Percentiles rank a stretch among this genome's conserved stretches.
These are phyloP conservation scores for Xylariaceae sp. DNA, from an alignment of 2,329 filamentous ascomycete genomes.

Conservation along the genomic window DNA sequence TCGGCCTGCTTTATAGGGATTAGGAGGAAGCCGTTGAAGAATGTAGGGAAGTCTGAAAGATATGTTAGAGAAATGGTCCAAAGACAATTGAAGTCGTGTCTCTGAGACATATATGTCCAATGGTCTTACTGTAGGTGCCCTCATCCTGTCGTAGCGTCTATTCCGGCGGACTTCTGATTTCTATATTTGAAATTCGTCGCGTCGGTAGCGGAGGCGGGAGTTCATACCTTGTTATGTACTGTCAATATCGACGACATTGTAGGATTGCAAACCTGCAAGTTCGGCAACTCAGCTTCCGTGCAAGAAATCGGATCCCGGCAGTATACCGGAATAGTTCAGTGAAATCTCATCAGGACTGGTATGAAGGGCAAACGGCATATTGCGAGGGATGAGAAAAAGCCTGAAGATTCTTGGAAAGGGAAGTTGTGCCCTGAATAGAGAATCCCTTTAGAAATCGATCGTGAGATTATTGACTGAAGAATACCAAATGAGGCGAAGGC, in stretches of 20 bases:
- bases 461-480: slow-evolving; percentile 3
- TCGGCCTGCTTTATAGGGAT: slow-evolving; percentile 12
- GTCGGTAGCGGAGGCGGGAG: neutral
- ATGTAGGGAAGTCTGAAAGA: slow-evolving; percentile 16
- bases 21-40: slow-evolving; percentile 13
- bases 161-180: slow-evolving; percentile 1
- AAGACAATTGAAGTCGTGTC: slow-evolving; percentile 4
- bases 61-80: slow-evolving; percentile 1
- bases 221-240: neutral
- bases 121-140: neutral
- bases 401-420: neutral
- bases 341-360: neutral
- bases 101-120: slow-evolving; percentile 7
- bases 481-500: slow-evolving; percentile 4
- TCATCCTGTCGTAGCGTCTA: neutral
- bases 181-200: neutral
- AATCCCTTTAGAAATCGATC: neutral
- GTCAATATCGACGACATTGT: neutral
- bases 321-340: no score
- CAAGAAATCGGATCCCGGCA: no score
- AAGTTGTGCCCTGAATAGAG: neutral
- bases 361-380: neutral
- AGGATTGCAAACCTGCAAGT: neutral
- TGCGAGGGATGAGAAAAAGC: neutral
- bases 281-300: no score